Conservation (phyloP, 331 rosid genomes). For the Rhamnella rubrinervis region DNA sequence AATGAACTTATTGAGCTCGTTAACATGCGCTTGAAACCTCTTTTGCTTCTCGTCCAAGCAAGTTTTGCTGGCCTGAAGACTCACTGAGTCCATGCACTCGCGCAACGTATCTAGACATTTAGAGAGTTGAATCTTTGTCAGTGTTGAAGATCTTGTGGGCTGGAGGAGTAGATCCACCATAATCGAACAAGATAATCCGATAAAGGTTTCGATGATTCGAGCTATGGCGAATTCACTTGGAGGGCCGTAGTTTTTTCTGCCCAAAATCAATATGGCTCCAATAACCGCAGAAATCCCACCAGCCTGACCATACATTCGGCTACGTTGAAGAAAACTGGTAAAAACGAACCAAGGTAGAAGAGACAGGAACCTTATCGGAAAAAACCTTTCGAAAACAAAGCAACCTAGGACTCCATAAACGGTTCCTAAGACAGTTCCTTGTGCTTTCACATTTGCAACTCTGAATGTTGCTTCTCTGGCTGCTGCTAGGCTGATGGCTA, state of each 20-base stretch:
- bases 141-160: slow-evolving; percentile 62
- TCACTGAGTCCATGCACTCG: slow-evolving; percentile 46
- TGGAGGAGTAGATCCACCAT: slow-evolving; percentile 51
- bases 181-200: slow-evolving; percentile 57
- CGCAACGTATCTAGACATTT: slow-evolving; percentile 33
- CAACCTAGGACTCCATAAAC: slow-evolving; percentile 72
- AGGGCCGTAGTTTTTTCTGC: slow-evolving; percentile 55
- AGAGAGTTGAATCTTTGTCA: slow-evolving; percentile 49
- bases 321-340: slow-evolving; percentile 65
- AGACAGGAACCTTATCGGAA: slow-evolving; percentile 50
- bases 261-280: slow-evolving; percentile 67
- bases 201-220: slow-evolving; percentile 63
- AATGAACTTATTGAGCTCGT: slow-evolving; percentile 43
- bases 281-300: slow-evolving; percentile 73
- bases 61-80: slow-evolving; percentile 22
- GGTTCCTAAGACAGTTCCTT: slow-evolving; percentile 75
- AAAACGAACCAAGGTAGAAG: slow-evolving; percentile 79
- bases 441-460: slow-evolving; percentile 63
- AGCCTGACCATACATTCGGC: slow-evolving; percentile 69
- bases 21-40: slow-evolving; percentile 33
- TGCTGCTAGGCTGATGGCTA: slow-evolving; percentile 57
- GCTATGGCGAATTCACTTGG: slow-evolving; percentile 66
- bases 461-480: slow-evolving; percentile 64
- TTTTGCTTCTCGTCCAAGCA: slow-evolving; percentile 31
- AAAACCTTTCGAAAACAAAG: slow-evolving; percentile 46